Percentiles rank a stretch among this genome's conserved stretches.
Conservation (phyloP, 1,284 basidiomycete genomes). For the Apiotrichum veenhuisii region DNA sequence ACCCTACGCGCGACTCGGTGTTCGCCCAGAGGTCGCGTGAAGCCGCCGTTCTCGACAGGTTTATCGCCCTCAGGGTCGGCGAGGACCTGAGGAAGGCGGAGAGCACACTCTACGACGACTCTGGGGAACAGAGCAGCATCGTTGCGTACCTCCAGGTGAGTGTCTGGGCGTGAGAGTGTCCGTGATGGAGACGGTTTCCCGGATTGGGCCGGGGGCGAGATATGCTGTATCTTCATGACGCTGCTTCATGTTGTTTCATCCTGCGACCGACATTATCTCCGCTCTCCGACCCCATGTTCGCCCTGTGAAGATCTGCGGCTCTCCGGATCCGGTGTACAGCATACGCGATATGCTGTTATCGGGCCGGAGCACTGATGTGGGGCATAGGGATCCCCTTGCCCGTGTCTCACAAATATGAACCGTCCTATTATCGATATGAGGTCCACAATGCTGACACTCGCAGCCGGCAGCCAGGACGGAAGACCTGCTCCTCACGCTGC, state of each 20-base stretch:
- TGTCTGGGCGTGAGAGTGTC: neutral
- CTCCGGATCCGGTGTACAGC: too few relatives aligned
- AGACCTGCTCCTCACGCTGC: slow-evolving; percentile 35
- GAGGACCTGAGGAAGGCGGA: slow-evolving; percentile 36
- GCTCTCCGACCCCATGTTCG: too few relatives aligned
- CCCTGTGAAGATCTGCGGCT: too few relatives aligned
- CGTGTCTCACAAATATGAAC: too few relatives aligned
- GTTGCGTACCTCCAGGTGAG: slow-evolving; percentile 35
- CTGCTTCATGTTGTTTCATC: too few relatives aligned
- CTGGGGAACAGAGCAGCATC: slow-evolving; percentile 30
- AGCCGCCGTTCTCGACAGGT: slow-evolving; percentile 41
- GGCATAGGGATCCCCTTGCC: too few relatives aligned
- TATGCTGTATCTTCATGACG: too few relatives aligned
- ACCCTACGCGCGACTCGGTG: slow-evolving; percentile 15
- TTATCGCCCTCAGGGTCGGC: slow-evolving; percentile 40
- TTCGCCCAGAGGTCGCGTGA: slow-evolving; percentile 36
- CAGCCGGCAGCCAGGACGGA: slow-evolving; percentile 40
- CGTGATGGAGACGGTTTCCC: neutral
- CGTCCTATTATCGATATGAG: too few relatives aligned
- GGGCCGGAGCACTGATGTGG: too few relatives aligned
- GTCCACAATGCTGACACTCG: neutral
- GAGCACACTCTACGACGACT: slow-evolving; percentile 31
- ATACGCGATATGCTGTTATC: too few relatives aligned
- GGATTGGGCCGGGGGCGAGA: too few relatives aligned
- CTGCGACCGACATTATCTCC: too few relatives aligned